A percentile compares a stretch with the other conserved stretches of the same genome.
These are phyloP conservation scores for Beauveria rudraprayagi DNA, from an alignment of 2,329 filamentous ascomycete genomes.

Conservation along the genomic window DNA sequence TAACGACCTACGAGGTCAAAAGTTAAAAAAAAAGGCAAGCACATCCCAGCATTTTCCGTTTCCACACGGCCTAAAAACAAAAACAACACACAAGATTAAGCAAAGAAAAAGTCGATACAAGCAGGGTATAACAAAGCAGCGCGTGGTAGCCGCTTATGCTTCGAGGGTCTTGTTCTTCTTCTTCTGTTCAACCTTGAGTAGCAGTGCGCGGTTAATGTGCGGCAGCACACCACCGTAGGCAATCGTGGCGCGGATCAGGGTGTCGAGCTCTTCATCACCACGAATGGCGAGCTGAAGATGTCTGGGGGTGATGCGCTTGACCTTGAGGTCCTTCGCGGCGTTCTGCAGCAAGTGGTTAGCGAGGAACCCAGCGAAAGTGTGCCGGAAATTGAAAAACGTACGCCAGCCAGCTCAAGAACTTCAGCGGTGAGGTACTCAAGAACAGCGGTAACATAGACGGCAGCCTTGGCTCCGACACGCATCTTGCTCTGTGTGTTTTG, in stretches of 20 bases:
- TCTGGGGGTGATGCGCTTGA: constrained; percentile 98
- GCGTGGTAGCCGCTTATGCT: constrained; percentile 23
- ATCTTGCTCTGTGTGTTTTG: constrained; percentile 99
- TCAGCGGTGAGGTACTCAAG: constrained; percentile 97
- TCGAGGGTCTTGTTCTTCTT: constrained; percentile 64
- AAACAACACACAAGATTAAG: constrained; percentile 4
- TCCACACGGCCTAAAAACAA: constrained; percentile 3
- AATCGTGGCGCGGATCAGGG: constrained; percentile 93
- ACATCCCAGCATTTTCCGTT: constrained; percentile 11
- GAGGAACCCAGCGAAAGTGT: constrained; percentile 10
- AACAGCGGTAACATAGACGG: constrained; percentile 95
- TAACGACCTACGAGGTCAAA: not conserved
- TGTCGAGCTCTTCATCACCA: constrained; percentile 96
- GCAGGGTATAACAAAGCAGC: not conserved
- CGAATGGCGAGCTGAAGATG: constrained; percentile 97
- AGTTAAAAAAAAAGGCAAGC: constrained; percentile 1
- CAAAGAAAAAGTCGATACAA: constrained; percentile 9
- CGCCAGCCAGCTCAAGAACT: constrained; percentile 92
- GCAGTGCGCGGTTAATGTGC: constrained; percentile 94
- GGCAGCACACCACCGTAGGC: constrained; percentile 97
- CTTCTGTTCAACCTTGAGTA: constrained; percentile 96
- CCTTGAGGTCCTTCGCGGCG: constrained; percentile 97
- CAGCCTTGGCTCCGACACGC: constrained; percentile 97
- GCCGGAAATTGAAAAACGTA: constrained; percentile 37
- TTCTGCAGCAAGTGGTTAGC: constrained; percentile 48